Evolutionary conservation across 2,329 filamentous ascomycete genomes (phyloP).

Genomic region (Beauveria scarabaeidicola): DNA sequence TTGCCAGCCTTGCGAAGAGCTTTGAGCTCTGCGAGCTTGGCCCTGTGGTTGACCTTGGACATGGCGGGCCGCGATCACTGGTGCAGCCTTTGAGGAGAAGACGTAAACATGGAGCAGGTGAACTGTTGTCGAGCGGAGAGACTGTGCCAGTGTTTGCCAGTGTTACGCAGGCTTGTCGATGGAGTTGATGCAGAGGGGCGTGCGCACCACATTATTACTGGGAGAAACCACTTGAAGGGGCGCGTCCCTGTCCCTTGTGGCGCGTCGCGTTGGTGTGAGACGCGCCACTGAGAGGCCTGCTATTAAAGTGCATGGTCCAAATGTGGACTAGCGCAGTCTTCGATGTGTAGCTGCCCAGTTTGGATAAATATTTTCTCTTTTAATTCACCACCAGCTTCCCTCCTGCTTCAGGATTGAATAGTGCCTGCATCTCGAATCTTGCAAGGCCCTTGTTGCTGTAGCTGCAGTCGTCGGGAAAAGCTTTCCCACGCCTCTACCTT

Average conservation of each 20-base stretch:
- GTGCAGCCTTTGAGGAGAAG: background rate
- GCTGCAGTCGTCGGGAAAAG: background rate
- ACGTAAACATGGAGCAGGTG: background rate
- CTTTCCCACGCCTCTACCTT: background rate
- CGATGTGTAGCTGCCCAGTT: background rate
- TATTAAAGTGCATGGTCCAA: background rate
- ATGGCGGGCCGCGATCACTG: slow-evolving; percentile 19
- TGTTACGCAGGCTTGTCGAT: background rate
- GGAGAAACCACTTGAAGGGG: slow-evolving; percentile 1
- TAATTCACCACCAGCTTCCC: background rate
- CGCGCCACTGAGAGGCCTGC: background rate
- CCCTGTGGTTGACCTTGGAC: slow-evolving; percentile 31
- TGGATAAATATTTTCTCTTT: background rate
- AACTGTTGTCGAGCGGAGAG: background rate
- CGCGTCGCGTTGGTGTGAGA: slow-evolving; percentile 9
- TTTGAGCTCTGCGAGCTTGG: slow-evolving; percentile 66
- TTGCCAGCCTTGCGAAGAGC: slow-evolving; percentile 83
- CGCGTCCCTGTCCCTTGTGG: background rate
- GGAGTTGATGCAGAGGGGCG: background rate
- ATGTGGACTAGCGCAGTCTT: background rate
- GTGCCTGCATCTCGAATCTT: background rate
- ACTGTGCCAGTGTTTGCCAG: background rate
- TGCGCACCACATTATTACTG: background rate
- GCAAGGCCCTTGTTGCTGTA: background rate
- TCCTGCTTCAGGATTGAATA: background rate